Evolutionary conservation across 805 yeast species (phyloP).

Genomic region (Nakazawaea holstii): DNA sequence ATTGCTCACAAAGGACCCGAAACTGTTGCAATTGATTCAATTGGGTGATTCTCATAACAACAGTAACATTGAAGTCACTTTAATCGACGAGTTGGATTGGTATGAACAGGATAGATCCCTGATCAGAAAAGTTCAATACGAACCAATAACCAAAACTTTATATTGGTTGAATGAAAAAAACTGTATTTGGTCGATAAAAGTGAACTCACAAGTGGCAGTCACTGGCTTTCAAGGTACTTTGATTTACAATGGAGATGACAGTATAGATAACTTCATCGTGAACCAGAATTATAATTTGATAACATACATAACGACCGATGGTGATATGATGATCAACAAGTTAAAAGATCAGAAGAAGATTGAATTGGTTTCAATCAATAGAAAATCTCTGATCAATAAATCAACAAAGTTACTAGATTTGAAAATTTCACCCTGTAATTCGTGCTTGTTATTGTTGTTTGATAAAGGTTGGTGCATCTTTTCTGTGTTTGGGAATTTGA

Average conservation of each 20-base stretch:
- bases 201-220: background rate
- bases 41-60: conserved; percentile 19
- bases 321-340: conserved; percentile 30
- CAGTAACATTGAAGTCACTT: conserved; percentile 22
- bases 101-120: conserved; percentile 16
- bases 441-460: conserved; percentile 20
- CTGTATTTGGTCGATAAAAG: conserved; percentile 23
- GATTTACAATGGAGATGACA: conserved; percentile 16
- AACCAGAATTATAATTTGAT: conserved; percentile 36
- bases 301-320: conserved; percentile 32
- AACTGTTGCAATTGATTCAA: conserved; percentile 28
- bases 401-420: conserved; percentile 24
- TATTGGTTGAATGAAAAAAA: conserved; percentile 25
- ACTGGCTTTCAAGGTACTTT: conserved; percentile 18
- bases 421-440: conserved; percentile 22
- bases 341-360: conserved; percentile 30
- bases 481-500: conserved; percentile 42
- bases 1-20: conserved; percentile 24
- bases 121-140: conserved; percentile 15
- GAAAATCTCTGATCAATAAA: conserved; percentile 1
- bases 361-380: conserved; percentile 15
- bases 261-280: conserved; percentile 25
- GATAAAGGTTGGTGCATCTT: conserved; percentile 41
- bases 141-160: conserved; percentile 20
- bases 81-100: conserved; percentile 28